These are phyloP conservation scores for Eucalyptus virginea DNA, from an alignment of 345 rosid genomes.

Conservation along the genomic window DNA sequence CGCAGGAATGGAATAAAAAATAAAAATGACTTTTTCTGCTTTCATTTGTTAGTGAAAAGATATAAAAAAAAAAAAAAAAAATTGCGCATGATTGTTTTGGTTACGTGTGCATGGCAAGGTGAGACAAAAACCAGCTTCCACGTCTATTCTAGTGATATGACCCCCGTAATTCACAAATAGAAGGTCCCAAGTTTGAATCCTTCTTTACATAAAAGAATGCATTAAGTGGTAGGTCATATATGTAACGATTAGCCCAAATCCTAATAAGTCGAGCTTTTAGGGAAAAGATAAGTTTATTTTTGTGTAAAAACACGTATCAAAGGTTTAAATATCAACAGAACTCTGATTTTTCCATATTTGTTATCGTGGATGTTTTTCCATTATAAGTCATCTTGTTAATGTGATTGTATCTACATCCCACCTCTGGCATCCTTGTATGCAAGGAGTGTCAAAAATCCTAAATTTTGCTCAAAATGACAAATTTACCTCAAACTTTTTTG, in stretches of 20 bases:
- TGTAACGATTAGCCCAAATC: neutral
- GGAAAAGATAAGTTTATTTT: neutral
- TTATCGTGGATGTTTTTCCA: neutral
- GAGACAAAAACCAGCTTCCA: neutral
- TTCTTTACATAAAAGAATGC: fast-evolving
- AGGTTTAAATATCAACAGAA: fast-evolving
- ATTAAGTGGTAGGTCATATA: neutral
- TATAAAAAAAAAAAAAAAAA: neutral
- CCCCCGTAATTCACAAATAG: neutral
- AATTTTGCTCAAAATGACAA: fast-evolving
- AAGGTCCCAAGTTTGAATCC: neutral
- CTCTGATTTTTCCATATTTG: neutral
- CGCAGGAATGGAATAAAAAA: neutral
- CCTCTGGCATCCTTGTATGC: fast-evolving
- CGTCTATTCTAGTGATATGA: neutral
- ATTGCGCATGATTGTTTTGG: neutral
- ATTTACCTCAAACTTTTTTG: too few relatives aligned
- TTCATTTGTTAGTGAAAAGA: neutral
- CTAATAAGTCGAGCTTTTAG: neutral
- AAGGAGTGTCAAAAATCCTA: fast-evolving
- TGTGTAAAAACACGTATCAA: neutral
- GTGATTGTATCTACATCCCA: neutral
- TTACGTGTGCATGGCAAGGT: neutral
- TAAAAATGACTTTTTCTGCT: neutral
- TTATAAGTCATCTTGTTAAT: neutral